Conservation (phyloP, 176 grass and related monocot genomes). For the Saccharum spontaneum region DNA sequence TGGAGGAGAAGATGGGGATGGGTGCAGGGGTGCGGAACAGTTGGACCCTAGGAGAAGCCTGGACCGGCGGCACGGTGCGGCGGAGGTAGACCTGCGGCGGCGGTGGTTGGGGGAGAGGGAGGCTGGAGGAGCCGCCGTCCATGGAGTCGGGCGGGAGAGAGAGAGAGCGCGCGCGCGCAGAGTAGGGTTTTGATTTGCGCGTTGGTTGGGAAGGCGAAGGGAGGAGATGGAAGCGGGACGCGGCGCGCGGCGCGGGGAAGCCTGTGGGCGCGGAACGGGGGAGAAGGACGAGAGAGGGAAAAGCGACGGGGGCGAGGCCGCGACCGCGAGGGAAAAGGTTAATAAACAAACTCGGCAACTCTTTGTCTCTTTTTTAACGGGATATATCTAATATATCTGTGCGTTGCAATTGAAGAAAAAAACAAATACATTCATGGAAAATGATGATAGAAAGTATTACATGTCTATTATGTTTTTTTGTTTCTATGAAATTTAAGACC, state of each 20-base stretch:
- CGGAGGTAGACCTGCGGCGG: conserved; percentile 46
- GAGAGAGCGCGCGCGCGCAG: background rate
- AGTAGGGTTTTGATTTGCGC: conserved; percentile 17
- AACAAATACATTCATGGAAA: too few species aligned
- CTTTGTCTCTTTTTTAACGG: too few species aligned
- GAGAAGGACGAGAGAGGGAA: conserved; percentile 16
- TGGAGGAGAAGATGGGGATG: conserved; percentile 38
- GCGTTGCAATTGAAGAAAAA: too few species aligned
- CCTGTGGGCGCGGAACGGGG: background rate
- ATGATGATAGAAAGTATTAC: too few species aligned
- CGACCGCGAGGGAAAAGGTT: background rate
- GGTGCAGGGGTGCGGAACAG: conserved; percentile 25
- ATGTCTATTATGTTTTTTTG: too few species aligned
- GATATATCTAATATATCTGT: too few species aligned
- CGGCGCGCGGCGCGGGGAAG: conserved; percentile 16
- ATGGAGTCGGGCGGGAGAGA: background rate
- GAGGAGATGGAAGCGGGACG: conserved; percentile 20
- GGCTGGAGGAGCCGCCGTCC: conserved; percentile 48
- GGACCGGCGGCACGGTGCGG: conserved; percentile 34
- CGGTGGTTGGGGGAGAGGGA: background rate
- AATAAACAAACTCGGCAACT: background rate
- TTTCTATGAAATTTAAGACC: too few species aligned
- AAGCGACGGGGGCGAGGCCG: background rate
- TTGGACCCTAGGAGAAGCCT: conserved; percentile 31
- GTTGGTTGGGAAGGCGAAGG: background rate